A percentile compares a stretch with the other conserved stretches of the same genome.
Evolutionary conservation across 805 yeast species (phyloP).

Genomic region (Spencermartinsiella europaea): DNA sequence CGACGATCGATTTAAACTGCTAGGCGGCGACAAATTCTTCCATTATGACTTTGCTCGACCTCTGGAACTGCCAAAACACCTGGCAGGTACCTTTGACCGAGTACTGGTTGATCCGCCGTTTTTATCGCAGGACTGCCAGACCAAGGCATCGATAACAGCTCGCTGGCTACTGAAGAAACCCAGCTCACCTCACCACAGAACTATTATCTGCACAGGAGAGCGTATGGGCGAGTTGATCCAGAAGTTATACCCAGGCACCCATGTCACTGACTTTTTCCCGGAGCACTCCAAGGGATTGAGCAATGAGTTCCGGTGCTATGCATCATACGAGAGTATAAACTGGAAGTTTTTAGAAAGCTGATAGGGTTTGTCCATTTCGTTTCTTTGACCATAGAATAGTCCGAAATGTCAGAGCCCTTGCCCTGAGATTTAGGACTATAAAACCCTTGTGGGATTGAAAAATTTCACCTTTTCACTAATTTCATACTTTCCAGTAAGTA

Average conservation of each 20-base stretch:
- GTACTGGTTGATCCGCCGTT: constrained; percentile 86
- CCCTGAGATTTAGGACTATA: too few relatives aligned
- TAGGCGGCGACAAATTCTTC: constrained; percentile 68
- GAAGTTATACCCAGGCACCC: constrained; percentile 57
- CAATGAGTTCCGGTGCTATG: constrained; percentile 84
- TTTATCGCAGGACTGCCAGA: constrained; percentile 74
- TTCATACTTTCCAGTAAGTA: too few relatives aligned
- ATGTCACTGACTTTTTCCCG: constrained; percentile 64
- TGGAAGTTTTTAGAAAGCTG: constrained; percentile 57
- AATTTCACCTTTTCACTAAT: too few relatives aligned
- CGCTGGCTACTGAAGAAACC: constrained; percentile 44
- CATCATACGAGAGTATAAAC: constrained; percentile 60
- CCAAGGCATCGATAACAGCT: constrained; percentile 60
- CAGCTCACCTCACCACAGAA: constrained; percentile 10
- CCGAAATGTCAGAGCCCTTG: too few relatives aligned
- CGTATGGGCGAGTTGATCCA: constrained; percentile 66
- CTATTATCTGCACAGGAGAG: constrained; percentile 85
- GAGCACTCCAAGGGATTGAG: constrained; percentile 81
- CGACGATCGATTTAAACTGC: constrained; percentile 68
- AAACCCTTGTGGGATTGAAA: too few relatives aligned
- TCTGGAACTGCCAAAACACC: constrained; percentile 47
- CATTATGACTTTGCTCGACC: constrained; percentile 77
- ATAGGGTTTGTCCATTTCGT: too few relatives aligned
- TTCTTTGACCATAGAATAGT: too few relatives aligned
- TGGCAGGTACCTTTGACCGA: constrained; percentile 62